Base-by-base conservation (phyloP, 2,329 filamentous ascomycete genomes). In the Hypomyces perniciosus region DNA sequence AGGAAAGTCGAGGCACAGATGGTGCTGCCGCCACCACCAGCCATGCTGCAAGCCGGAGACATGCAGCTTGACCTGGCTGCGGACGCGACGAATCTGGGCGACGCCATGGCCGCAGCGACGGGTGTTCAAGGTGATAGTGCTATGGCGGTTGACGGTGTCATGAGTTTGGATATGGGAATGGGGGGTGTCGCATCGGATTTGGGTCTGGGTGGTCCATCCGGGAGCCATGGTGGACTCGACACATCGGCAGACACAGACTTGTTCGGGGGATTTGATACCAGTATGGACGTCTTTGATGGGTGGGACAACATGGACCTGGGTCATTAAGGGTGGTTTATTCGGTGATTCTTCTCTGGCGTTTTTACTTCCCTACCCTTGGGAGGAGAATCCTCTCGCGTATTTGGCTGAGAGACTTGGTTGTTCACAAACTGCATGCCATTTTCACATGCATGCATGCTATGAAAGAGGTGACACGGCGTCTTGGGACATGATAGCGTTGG, bases 1-100 rank as follows among this genome's bases (percentile, higher is more conserved):
- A 74, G 83, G 28, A 73, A 76, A 2, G 83, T 88, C 8, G 83
- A 88, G 65, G 75, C 78, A n/a, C 83, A 85, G 61, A 76, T 86
- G 71, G 69, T 71, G 33, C 66, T 62, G 59, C 67, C 68, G 26
- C 67, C 68, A 48, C 60, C 67, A 4, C 68, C 70, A 47, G 59
- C 65, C 2, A 72, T 78, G 58, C 65, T 78, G 13, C 71, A 72
- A 41, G 63, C 63, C 27, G 62, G 64, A 4, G 72, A 71, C 35
- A 68, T 78, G 46, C 64, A 62, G 9, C 63, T 77, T 5, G 69
- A 65, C 33, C 57, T 75, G 4, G 68, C 67, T 47, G 68, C 66
- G 7, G 69, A 68, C 13, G 64, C 71, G 0, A 56, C 61, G 2
- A 56, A 65, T 54, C 61, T 77, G 12, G 69, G 62, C 8, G 71